phyloP scores from a whole-genome alignment of 2,329 filamentous ascomycete genomes.

The Aspergillus sp. region DNA sequence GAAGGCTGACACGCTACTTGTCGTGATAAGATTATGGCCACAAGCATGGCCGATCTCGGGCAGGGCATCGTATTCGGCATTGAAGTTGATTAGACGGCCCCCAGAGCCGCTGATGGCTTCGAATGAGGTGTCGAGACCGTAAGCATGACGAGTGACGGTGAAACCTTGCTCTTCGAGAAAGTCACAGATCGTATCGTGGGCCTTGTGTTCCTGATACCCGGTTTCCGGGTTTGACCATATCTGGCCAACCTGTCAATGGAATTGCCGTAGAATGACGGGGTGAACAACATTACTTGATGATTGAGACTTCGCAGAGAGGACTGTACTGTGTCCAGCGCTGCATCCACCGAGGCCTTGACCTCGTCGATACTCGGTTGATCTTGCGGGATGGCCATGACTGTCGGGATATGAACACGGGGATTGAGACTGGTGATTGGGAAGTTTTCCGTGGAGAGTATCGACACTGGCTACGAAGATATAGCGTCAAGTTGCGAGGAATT shows the following conservation, averaged over 20 bases:
- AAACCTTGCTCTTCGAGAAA: slow-evolving; percentile 49
- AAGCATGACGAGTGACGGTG: slow-evolving; percentile 49
- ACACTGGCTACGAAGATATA: not conserved
- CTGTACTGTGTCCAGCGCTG: slow-evolving; percentile 16
- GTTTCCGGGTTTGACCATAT: slow-evolving; percentile 54
- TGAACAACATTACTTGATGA: slow-evolving; percentile 17
- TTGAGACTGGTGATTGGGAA: not conserved
- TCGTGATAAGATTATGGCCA: slow-evolving; percentile 42
- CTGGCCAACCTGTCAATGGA: slow-evolving; percentile 17
- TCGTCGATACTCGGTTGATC: slow-evolving; percentile 13
- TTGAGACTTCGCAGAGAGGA: slow-evolving; percentile 27
- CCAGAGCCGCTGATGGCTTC: slow-evolving; percentile 46
- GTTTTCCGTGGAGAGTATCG: not conserved
- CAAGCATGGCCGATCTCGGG: slow-evolving; percentile 43
- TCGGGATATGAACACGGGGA: not conserved
- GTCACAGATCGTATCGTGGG: slow-evolving; percentile 51
- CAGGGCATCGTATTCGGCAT: slow-evolving; percentile 46
- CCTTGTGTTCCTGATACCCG: slow-evolving; percentile 52
- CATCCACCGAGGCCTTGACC: slow-evolving; percentile 24
- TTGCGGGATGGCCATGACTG: slow-evolving; percentile 18
- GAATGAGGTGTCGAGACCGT: slow-evolving; percentile 55
- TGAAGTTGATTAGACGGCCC: slow-evolving; percentile 37
- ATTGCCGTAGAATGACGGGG: too few species aligned
- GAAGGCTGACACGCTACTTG: slow-evolving; percentile 35
- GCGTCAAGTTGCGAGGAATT: not conserved